These are phyloP conservation scores for Amaranthus hypochondriacus DNA, from an alignment of 148 eudicot genomes.

Conservation along the genomic window DNA sequence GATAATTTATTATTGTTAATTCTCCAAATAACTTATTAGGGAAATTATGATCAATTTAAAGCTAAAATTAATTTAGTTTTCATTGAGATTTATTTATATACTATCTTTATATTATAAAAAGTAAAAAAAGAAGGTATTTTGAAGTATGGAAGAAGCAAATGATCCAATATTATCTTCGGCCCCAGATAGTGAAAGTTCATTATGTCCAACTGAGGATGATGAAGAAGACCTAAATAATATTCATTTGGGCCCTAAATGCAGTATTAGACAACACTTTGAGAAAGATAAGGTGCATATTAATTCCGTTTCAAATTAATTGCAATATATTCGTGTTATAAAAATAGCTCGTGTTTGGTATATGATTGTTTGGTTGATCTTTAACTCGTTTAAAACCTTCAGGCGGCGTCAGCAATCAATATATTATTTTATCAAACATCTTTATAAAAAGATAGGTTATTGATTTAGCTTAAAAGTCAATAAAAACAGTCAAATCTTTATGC, in stretches of 20 bases:
- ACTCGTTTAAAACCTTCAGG: too few relatives aligned
- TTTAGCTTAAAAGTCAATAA: too few relatives aligned
- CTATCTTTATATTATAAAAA: too few relatives aligned
- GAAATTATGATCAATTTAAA: not conserved
- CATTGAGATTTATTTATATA: not conserved
- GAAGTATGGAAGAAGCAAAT: conserved; percentile 26
- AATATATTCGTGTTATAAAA: too few relatives aligned
- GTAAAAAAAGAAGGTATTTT: not conserved
- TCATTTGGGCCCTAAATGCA: conserved; percentile 61
- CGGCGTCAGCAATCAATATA: too few relatives aligned
- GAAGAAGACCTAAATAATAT: conserved; percentile 45
- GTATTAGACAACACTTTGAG: conserved; percentile 61
- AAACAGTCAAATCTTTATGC: too few relatives aligned
- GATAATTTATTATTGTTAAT: not conserved
- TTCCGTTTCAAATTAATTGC: too few relatives aligned
- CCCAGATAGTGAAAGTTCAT: conserved; percentile 11
- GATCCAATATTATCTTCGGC: conserved; percentile 23
- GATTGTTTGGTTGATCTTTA: too few relatives aligned
- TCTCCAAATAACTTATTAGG: not conserved
- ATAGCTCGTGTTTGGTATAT: too few relatives aligned
- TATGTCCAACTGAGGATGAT: conserved; percentile 40
- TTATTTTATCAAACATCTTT: too few relatives aligned
- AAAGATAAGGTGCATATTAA: conserved; percentile 52
- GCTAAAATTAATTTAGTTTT: not conserved
- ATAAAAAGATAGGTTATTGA: too few relatives aligned